Conservation (phyloP, 2,329 filamentous ascomycete genomes). For the Cladosporium phlei region DNA sequence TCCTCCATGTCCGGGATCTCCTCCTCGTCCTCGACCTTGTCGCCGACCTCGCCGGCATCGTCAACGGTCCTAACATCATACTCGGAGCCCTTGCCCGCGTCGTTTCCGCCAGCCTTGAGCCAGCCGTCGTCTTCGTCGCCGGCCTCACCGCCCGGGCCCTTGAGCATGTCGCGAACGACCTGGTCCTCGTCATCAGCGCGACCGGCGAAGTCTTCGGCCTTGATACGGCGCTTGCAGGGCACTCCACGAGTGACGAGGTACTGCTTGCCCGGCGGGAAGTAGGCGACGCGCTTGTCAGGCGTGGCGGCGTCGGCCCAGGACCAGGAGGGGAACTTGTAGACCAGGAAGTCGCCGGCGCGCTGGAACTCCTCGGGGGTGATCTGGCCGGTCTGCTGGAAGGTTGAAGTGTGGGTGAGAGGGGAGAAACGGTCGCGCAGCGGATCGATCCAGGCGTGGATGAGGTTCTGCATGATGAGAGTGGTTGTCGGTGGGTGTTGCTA, state of each 20-base stretch:
- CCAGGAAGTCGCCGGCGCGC: conserved; percentile 90
- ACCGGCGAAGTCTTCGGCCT: conserved; percentile 85
- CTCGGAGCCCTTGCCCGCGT: conserved; percentile 45
- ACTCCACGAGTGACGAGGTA: conserved; percentile 92
- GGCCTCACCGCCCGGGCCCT: conserved; percentile 41
- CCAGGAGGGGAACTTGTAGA: conserved; percentile 99
- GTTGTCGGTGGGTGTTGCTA: too few relatives aligned
- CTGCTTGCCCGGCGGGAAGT: conserved; percentile 87
- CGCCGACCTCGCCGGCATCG: conserved; percentile 79
- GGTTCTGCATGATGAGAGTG: conserved; percentile 77
- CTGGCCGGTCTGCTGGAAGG: conserved; percentile 87
- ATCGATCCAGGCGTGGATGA: conserved; percentile 82
- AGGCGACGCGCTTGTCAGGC: conserved; percentile 69
- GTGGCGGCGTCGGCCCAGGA: conserved; percentile 87
- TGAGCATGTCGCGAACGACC: conserved; percentile 73
- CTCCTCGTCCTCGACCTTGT: conserved; percentile 65
- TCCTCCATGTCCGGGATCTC: conserved; percentile 99
- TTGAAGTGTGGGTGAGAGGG: conserved; percentile 82
- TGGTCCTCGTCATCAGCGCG: conserved; percentile 82
- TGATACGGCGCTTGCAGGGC: conserved; percentile 80
- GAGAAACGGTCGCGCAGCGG: conserved; percentile 88
- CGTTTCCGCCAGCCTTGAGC: conserved; percentile 74
- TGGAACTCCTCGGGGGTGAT: conserved; percentile 98
- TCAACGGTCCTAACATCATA: conserved; percentile 83
- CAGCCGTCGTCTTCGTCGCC: conserved; percentile 74